Conservation (phyloP, 139 green algal genomes). For the Picochlorum sp. region DNA sequence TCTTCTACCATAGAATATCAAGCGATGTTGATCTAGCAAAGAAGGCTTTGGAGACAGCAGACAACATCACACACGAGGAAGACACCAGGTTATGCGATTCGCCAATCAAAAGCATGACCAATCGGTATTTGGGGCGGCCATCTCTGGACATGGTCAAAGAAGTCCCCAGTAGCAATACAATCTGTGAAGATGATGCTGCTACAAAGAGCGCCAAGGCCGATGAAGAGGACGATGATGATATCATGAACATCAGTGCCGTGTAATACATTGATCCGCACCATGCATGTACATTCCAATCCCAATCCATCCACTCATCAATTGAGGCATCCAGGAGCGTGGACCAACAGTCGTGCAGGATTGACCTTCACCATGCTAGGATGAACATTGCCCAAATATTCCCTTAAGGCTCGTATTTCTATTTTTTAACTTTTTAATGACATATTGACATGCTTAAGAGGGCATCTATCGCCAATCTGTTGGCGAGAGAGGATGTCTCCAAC, state of each 20-base stretch:
- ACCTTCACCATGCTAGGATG: too few species aligned
- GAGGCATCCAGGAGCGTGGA: too few species aligned
- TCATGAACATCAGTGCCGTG: neutral
- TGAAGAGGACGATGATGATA: conserved; percentile 6
- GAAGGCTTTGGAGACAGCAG: neutral
- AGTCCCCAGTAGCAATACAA: neutral
- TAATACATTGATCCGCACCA: neutral
- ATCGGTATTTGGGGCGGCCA: neutral
- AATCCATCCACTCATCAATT: too few species aligned
- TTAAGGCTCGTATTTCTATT: too few species aligned
- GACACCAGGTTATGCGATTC: neutral
- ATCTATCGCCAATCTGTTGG: too few species aligned
- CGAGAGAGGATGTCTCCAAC: too few species aligned
- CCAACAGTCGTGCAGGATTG: too few species aligned
- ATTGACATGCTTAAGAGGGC: too few species aligned
- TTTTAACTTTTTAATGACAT: too few species aligned
- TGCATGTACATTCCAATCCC: too few species aligned
- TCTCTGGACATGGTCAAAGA: neutral
- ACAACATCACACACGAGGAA: conserved; percentile 4
- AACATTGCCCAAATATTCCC: too few species aligned
- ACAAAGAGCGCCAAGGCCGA: neutral
- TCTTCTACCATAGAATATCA: conserved; percentile 78
- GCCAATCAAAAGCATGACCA: neutral
- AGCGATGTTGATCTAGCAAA: conserved; percentile 18
- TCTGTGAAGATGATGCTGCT: neutral